Evolutionary conservation across 345 rosid genomes (phyloP).

Genomic region (Diplotaxis tenuifolia): DNA sequence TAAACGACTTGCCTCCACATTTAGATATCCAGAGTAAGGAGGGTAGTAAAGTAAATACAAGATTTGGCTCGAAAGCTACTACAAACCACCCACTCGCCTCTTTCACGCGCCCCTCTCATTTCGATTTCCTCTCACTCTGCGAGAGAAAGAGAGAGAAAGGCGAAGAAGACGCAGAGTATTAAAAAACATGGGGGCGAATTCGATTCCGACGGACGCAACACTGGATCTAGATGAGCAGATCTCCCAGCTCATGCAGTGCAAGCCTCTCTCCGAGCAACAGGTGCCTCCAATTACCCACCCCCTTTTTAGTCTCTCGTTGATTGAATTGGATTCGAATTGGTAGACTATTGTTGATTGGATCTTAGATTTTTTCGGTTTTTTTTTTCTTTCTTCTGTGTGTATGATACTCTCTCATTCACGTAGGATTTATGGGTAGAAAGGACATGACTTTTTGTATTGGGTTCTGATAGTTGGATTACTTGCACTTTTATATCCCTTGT

Average conservation of each 20-base stretch:
- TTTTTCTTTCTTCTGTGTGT: too few species aligned
- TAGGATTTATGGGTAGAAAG: constrained; percentile 1
- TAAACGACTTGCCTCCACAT: background rate
- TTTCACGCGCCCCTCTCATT: constrained; percentile 40
- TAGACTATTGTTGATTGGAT: constrained; percentile 19
- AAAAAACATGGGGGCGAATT: constrained; percentile 60
- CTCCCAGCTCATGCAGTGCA: constrained; percentile 91
- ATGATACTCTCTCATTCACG: too few species aligned
- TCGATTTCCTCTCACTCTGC: constrained; percentile 29
- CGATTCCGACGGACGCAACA: constrained; percentile 55
- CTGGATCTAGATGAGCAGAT: constrained; percentile 79
- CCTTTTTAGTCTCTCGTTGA: background rate
- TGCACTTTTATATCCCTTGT: background rate
- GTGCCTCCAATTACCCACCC: constrained; percentile 29
- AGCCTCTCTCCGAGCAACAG: constrained; percentile 83
- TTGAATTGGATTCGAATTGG: background rate
- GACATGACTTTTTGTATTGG: background rate
- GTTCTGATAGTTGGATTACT: too few species aligned
- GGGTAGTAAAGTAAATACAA: constrained; percentile 2
- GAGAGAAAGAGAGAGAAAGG: constrained; percentile 11
- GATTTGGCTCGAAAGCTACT: constrained; percentile 17
- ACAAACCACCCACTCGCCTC: constrained; percentile 31
- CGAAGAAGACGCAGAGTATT: constrained; percentile 27
- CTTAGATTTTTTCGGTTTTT: constrained; percentile 10
- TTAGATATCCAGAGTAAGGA: background rate